Conservation (phyloP, 2,329 filamentous ascomycete genomes). For the Trichoderma pleuroti region DNA sequence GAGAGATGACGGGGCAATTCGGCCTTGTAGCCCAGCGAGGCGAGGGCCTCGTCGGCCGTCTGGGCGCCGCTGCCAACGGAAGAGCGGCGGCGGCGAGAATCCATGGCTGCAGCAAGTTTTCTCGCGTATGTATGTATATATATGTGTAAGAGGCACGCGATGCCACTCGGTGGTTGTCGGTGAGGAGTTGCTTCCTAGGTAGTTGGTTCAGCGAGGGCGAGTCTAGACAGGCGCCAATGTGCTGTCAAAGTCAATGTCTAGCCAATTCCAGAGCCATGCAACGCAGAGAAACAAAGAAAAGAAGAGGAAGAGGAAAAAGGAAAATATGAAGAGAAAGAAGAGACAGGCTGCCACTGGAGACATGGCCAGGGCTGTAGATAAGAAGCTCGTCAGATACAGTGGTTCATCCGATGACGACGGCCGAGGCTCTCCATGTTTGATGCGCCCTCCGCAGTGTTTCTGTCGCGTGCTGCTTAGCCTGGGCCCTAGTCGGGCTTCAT, state of each 20-base stretch:
- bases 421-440: background rate
- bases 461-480: constrained; percentile 11
- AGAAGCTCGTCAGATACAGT: background rate
- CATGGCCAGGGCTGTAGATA: background rate
- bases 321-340: background rate
- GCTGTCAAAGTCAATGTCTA: background rate
- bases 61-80: constrained; percentile 21
- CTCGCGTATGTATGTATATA: background rate
- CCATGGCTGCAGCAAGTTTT: background rate
- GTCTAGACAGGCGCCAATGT: background rate
- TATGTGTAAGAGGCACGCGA: background rate
- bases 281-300: background rate
- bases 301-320: background rate
- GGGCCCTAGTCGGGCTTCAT: background rate
- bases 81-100: constrained; percentile 13
- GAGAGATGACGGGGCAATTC: constrained; percentile 50
- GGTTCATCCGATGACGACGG: constrained; percentile 13
- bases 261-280: background rate
- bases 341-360: background rate
- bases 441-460: background rate
- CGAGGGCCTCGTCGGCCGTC: constrained; percentile 43
- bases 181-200: background rate
- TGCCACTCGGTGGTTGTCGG: background rate
- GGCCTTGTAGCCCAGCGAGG: constrained; percentile 47
- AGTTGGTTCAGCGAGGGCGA: background rate